phyloP scores from a whole-genome alignment of 1,284 basidiomycete species.

The Porodaedalea pini region DNA sequence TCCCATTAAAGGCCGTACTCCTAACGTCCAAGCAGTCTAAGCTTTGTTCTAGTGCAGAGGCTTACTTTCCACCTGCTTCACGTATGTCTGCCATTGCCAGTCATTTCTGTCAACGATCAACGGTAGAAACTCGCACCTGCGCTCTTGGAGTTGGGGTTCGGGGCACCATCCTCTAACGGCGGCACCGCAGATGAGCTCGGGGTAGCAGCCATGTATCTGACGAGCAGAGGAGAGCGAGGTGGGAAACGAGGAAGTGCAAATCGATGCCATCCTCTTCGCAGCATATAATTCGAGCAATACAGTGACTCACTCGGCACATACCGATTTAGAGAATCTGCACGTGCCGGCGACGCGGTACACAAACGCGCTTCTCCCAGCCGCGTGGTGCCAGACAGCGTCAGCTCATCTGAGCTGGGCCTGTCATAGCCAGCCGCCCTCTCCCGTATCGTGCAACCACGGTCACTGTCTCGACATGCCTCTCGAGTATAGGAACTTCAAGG shows the following conservation, averaged over 20 bases:
- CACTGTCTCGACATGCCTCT: not conserved
- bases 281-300: conserved; percentile 16
- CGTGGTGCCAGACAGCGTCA: too few species aligned
- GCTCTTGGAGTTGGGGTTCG: conserved; percentile 34
- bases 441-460: too few species aligned
- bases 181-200: not conserved
- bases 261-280: conserved; percentile 17
- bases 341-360: too few species aligned
- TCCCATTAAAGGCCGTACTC: too few species aligned
- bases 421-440: too few species aligned
- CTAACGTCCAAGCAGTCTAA: not conserved
- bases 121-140: conserved; percentile 27
- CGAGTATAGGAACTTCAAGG: conserved; percentile 2
- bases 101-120: not conserved
- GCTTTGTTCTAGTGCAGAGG: not conserved
- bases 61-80: not conserved
- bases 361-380: too few species aligned
- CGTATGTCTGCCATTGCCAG: not conserved
- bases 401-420: too few species aligned
- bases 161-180: conserved; percentile 19
- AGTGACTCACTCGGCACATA: conserved; percentile 1
- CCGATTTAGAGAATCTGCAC: not conserved
- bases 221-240: not conserved
- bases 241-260: not conserved
- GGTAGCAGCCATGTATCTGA: conserved; percentile 20